Conservation (phyloP, 208 protist species). For the Tetramitus jugosus region DNA sequence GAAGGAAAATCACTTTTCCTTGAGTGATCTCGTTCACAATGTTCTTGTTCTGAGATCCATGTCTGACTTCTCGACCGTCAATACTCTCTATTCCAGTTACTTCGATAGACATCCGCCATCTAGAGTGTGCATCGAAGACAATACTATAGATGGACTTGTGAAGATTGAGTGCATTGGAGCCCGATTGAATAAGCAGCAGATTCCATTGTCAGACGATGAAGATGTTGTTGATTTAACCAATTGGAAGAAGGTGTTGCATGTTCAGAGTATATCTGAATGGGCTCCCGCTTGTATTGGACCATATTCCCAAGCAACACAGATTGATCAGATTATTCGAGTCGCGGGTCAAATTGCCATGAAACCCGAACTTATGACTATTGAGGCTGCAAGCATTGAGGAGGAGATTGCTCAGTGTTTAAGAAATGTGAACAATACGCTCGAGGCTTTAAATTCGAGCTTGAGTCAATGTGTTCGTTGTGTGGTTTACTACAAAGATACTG, state of each 20-base stretch:
- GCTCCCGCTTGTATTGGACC: constrained; percentile 66
- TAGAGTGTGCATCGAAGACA: constrained; percentile 33
- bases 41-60: background rate
- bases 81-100: constrained; percentile 21
- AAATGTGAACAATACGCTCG: background rate
- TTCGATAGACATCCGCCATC: constrained; percentile 32
- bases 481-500: background rate
- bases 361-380: background rate
- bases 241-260: constrained; percentile 56
- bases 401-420: background rate
- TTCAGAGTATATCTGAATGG: constrained; percentile 79
- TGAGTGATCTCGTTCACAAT: background rate
- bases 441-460: background rate
- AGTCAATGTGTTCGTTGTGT: background rate
- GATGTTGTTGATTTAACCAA: no score
- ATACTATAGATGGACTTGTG: background rate
- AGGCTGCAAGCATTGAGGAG: background rate
- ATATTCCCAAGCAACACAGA: constrained; percentile 54
- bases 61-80: constrained; percentile 11
- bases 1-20: no score
- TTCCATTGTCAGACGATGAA: background rate
- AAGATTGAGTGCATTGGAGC: background rate
- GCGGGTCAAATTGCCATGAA: constrained; percentile 8
- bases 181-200: no score
- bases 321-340: background rate